phyloP scores from a whole-genome alignment of 768 basidiomycete genomes.

The Kwoniella shandongensis region DNA sequence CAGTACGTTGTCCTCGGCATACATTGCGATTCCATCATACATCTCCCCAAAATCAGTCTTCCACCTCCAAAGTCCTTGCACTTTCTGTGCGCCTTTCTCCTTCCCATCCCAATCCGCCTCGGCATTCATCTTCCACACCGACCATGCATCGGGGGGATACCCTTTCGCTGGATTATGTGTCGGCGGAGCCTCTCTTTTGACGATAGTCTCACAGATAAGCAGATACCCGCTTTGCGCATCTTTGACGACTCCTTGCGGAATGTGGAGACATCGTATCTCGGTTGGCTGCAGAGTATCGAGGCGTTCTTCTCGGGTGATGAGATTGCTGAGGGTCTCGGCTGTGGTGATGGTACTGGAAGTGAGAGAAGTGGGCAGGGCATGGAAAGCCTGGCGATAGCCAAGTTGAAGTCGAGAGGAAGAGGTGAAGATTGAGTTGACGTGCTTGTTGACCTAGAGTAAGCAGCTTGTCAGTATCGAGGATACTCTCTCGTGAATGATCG shows the following conservation, averaged over 20 bases:
- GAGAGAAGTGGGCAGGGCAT: not conserved
- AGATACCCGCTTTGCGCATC: not conserved
- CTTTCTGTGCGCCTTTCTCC: not conserved
- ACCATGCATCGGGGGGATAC: not conserved
- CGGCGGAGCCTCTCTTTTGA: not conserved
- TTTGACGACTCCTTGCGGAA: not conserved
- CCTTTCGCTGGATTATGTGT: not conserved
- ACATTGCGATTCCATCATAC: not conserved
- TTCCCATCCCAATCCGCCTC: not conserved
- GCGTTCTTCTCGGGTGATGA: not conserved
- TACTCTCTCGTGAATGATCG: too few relatives aligned
- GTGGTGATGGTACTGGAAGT: not conserved
- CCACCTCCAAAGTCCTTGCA: slow-evolving; percentile 2
- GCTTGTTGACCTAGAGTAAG: too few relatives aligned
- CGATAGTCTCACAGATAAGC: not conserved
- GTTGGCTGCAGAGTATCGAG: not conserved
- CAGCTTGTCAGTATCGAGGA: too few relatives aligned
- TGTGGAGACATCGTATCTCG: slow-evolving; percentile 1
- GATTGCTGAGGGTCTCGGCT: not conserved
- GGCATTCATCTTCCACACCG: not conserved
- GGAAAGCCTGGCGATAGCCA: not conserved
- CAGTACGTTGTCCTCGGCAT: not conserved
- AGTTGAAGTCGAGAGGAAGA: not conserved
- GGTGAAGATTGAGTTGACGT: not conserved
- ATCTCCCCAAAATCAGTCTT: not conserved